phyloP scores from a whole-genome alignment of 257 asterid genomes.

The Fraxinus cuspidata region DNA sequence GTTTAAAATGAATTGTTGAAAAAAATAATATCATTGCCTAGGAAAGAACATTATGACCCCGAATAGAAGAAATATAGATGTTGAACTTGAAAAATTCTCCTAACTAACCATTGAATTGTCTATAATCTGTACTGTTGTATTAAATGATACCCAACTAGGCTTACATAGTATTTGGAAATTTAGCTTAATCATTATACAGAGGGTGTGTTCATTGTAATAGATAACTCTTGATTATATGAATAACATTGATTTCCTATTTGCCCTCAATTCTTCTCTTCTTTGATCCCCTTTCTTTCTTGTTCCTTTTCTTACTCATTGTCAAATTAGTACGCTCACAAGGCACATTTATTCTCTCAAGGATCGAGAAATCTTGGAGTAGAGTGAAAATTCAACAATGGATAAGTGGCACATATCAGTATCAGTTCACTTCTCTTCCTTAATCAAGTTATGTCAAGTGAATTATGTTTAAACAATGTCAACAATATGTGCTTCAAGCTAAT shows the following conservation, averaged over 20 bases:
- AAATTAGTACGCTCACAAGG: too few relatives aligned
- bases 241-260: too few relatives aligned
- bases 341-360: not conserved
- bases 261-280: too few relatives aligned
- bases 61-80: not conserved
- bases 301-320: too few relatives aligned
- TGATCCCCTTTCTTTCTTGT: too few relatives aligned
- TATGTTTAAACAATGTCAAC: not conserved
- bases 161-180: not conserved
- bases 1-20: not conserved
- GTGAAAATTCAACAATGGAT: not conserved
- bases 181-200: not conserved
- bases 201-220: too few relatives aligned
- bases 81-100: not conserved
- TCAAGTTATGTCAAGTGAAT: not conserved
- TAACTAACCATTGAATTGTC: not conserved
- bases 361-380: not conserved
- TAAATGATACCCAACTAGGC: not conserved
- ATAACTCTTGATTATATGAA: too few relatives aligned
- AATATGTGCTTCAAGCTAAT: not conserved
- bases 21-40: not conserved
- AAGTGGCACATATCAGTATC: not conserved
- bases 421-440: not conserved
- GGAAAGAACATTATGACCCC: conserved; percentile 12
- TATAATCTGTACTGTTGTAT: not conserved